Conservation (phyloP, 2,329 filamentous ascomycete genomes). For the Cladophialophora chaetospira region DNA sequence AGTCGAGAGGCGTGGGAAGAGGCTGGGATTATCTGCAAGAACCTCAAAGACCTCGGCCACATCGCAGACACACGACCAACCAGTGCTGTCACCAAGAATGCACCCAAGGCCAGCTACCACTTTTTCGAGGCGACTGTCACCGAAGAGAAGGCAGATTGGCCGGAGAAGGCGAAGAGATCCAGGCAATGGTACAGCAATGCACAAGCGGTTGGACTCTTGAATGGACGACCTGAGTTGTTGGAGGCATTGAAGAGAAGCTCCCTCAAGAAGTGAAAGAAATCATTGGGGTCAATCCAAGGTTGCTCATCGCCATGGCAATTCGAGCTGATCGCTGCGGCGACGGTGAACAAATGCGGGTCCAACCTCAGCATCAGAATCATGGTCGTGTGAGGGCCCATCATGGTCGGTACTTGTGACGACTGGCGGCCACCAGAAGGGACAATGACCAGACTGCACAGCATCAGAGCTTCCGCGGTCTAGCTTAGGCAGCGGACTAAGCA, state of each 20-base stretch:
- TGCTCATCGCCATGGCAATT: not conserved
- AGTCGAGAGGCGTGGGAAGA: slow-evolving; percentile 97
- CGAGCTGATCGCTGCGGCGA: not conserved
- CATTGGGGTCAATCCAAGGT: not conserved
- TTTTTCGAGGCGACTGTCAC: slow-evolving; percentile 81
- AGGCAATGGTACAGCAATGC: slow-evolving; percentile 86
- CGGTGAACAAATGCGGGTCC: not conserved
- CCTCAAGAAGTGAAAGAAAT: slow-evolving; percentile 50
- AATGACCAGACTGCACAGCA: not conserved
- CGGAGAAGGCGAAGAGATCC: slow-evolving; percentile 87
- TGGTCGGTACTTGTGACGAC: not conserved
- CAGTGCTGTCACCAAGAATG: slow-evolving; percentile 53
- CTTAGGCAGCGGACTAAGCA: slow-evolving; percentile 11
- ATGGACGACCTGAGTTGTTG: slow-evolving; percentile 78
- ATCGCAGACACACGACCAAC: slow-evolving; percentile 76
- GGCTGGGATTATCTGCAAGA: slow-evolving; percentile 83
- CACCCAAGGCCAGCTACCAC: slow-evolving; percentile 67
- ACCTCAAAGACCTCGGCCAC: slow-evolving; percentile 81
- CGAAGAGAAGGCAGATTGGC: slow-evolving; percentile 84
- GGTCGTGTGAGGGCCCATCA: not conserved
- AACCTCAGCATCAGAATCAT: not conserved
- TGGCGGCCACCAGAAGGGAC: not conserved
- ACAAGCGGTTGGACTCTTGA: slow-evolving; percentile 76
- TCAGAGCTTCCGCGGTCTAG: not conserved
- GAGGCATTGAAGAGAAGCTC: slow-evolving; percentile 84